These are phyloP conservation scores for Podaxis pistillaris DNA, from an alignment of 768 basidiomycete species.

Conservation along the genomic window DNA sequence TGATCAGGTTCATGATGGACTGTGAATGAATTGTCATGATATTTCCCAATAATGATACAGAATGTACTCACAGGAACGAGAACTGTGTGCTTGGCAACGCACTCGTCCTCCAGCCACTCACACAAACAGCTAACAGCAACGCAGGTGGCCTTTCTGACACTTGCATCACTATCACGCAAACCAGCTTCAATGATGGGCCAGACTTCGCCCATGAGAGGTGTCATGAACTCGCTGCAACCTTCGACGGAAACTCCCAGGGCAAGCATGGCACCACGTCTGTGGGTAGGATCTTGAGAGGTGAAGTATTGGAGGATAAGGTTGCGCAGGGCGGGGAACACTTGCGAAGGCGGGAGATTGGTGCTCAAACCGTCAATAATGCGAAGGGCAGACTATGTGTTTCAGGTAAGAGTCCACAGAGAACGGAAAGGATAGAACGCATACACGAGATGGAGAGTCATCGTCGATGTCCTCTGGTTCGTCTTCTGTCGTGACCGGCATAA, in stretches of 20 bases:
- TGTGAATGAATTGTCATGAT: slow-evolving; percentile 26
- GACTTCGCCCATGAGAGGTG: slow-evolving; percentile 84
- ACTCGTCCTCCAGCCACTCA: slow-evolving; percentile 96
- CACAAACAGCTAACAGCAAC: slow-evolving; percentile 94
- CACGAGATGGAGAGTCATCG: slow-evolving; percentile 89
- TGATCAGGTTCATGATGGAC: slow-evolving; percentile 90
- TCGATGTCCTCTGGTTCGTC: slow-evolving; percentile 92
- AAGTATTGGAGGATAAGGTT: slow-evolving; percentile 83
- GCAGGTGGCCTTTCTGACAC: slow-evolving; percentile 94
- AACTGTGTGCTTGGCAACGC: slow-evolving; percentile 73
- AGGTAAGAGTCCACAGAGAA: slow-evolving; percentile 6
- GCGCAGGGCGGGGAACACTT: slow-evolving; percentile 93
- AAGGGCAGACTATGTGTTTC: slow-evolving; percentile 71
- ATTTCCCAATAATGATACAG: not conserved
- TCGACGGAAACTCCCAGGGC: slow-evolving; percentile 95
- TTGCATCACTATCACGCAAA: slow-evolving; percentile 77
- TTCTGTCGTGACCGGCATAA: slow-evolving; percentile 94
- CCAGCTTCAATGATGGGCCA: slow-evolving; percentile 95
- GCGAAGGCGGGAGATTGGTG: slow-evolving; percentile 87
- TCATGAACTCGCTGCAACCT: slow-evolving; percentile 97
- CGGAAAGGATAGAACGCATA: slow-evolving; percentile 36
- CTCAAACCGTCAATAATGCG: slow-evolving; percentile 93
- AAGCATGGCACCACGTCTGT: slow-evolving; percentile 91
- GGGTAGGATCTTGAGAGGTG: slow-evolving; percentile 69
- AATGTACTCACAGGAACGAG: slow-evolving; percentile 74